Percentiles rank a stretch among this genome's conserved stretches.
Evolutionary conservation across 306 rosid genomes (phyloP).

Genomic region (Gastrolobium bilobum): DNA sequence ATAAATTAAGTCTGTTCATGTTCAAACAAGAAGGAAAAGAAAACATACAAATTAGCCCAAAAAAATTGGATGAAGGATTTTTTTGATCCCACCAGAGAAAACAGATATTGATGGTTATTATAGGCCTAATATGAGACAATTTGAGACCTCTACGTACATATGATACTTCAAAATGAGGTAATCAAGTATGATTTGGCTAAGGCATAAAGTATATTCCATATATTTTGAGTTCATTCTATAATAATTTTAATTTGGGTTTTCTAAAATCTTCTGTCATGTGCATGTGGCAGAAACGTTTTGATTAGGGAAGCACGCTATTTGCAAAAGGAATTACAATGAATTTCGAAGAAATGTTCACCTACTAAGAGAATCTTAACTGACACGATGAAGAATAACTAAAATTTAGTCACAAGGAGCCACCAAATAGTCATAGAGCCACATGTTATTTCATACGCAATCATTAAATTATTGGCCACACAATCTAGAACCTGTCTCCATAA

Average conservation of each 20-base stretch:
- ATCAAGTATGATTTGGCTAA: neutral
- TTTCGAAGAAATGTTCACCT: conserved; percentile 37
- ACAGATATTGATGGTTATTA: neutral
- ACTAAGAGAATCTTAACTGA: conserved; percentile 51
- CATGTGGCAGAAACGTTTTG: conserved; percentile 33
- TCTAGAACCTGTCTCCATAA: conserved; percentile 34
- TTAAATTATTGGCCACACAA: conserved; percentile 42
- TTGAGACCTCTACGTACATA: conserved; percentile 13
- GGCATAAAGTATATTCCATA: conserved; percentile 32
- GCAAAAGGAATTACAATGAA: conserved; percentile 22
- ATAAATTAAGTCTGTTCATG: conserved; percentile 68
- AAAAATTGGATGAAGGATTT: neutral
- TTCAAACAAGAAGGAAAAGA: conserved; percentile 24
- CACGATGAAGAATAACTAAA: conserved; percentile 31
- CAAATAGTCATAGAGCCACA: conserved; percentile 11
- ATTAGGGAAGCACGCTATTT: conserved; percentile 13
- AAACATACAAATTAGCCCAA: neutral
- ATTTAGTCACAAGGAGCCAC: conserved; percentile 35
- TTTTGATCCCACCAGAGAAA: neutral
- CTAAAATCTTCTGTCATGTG: neutral
- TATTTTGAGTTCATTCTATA: conserved; percentile 27
- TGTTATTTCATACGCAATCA: conserved; percentile 47
- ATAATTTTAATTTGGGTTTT: conserved; percentile 29
- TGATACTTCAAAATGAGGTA: neutral
- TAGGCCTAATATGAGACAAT: neutral